A percentile compares a stretch with the other conserved stretches of the same genome.
Conservation (phyloP, 1,284 basidiomycete genomes). For the Puccinia horiana region DNA sequence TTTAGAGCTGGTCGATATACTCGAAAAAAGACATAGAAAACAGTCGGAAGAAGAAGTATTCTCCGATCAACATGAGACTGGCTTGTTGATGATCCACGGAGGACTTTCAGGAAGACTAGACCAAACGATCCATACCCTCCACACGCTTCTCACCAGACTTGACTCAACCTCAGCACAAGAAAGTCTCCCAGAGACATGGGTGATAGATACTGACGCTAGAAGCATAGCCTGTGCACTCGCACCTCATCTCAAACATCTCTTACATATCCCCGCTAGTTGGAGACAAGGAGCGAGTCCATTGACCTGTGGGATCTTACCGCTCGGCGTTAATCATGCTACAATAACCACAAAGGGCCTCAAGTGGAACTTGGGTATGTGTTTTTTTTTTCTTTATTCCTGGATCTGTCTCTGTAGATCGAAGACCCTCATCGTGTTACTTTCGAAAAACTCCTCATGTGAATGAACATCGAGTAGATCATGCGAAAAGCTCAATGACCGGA, state of each 20-base stretch:
- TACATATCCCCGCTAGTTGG: slow-evolving; percentile 26
- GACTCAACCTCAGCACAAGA: slow-evolving; percentile 58
- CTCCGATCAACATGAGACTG: slow-evolving; percentile 59
- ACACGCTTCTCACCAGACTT: slow-evolving; percentile 67
- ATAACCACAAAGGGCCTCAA: slow-evolving; percentile 79
- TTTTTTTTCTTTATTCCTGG: slow-evolving; percentile 2
- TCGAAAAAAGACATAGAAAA: too few species aligned
- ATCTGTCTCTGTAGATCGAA: too few species aligned
- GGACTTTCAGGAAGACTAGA: slow-evolving; percentile 88
- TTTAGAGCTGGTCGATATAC: slow-evolving; percentile 65
- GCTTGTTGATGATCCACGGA: slow-evolving; percentile 77
- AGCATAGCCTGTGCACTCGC: slow-evolving; percentile 48
- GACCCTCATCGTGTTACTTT: slow-evolving; percentile 39
- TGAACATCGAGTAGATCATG: slow-evolving; percentile 20
- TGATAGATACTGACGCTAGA: slow-evolving; percentile 69
- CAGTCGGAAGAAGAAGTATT: neutral
- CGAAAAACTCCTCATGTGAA: neutral
- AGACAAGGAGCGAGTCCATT: slow-evolving; percentile 73
- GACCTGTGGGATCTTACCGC: slow-evolving; percentile 88
- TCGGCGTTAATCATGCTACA: slow-evolving; percentile 74
- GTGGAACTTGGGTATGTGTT: slow-evolving; percentile 79
- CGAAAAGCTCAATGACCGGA: slow-evolving; percentile 53
- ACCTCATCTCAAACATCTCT: slow-evolving; percentile 21
- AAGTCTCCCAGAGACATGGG: slow-evolving; percentile 68
- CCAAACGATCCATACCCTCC: slow-evolving; percentile 87